A percentile compares a stretch with the other conserved stretches of the same genome.
Conservation (phyloP, 495 filamentous ascomycete species). For the Penicillium bialowiezense region DNA sequence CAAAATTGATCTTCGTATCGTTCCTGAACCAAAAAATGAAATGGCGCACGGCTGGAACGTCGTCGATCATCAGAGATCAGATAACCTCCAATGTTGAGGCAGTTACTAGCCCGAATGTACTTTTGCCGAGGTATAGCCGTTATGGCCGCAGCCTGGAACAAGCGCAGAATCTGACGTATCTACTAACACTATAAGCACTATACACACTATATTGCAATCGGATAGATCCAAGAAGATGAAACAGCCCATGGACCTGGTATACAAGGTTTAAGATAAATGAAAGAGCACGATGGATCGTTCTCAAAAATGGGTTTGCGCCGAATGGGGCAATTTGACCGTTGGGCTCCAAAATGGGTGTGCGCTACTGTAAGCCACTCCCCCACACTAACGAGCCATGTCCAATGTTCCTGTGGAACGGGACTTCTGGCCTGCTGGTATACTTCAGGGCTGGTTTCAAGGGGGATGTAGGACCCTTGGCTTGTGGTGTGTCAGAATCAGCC, state of each 20-base stretch:
- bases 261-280: not conserved
- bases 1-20: not conserved
- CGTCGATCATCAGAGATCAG: too few relatives aligned
- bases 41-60: not conserved
- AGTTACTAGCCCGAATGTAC: too few relatives aligned
- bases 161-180: not conserved
- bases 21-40: not conserved
- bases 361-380: not conserved
- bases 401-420: not conserved
- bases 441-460: not conserved
- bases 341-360: not conserved
- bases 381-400: not conserved
- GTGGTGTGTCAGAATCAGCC: not conserved
- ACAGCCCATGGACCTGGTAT: not conserved
- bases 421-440: not conserved
- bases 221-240: not conserved
- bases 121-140: too few relatives aligned
- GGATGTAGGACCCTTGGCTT: not conserved
- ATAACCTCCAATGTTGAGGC: too few relatives aligned
- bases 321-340: constrained; percentile 1
- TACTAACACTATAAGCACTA: not conserved
- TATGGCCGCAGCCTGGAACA: not conserved
- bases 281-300: not conserved
- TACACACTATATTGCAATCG: not conserved
- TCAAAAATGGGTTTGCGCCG: not conserved